Percentiles rank a stretch among this genome's conserved stretches.
Evolutionary conservation across 345 rosid species (phyloP).

Genomic region (Limnanthes douglasii): DNA sequence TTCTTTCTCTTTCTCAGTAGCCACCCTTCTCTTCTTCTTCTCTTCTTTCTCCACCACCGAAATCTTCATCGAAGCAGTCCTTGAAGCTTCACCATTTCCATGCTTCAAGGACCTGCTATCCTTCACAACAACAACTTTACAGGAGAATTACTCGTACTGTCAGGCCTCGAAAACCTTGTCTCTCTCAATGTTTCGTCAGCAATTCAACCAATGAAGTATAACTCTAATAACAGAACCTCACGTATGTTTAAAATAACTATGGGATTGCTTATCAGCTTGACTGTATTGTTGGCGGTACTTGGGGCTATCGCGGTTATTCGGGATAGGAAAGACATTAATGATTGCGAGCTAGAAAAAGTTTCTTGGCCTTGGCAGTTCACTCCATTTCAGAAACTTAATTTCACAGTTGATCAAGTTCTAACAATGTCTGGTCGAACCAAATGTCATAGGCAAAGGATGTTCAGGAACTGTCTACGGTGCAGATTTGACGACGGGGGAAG

Average conservation of each 20-base stretch:
- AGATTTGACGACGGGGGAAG: slow-evolving; percentile 43
- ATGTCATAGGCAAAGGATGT: slow-evolving; percentile 76
- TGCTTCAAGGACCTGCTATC: too few relatives aligned
- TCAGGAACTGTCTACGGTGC: slow-evolving; percentile 80
- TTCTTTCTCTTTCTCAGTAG: too few relatives aligned
- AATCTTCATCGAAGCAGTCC: too few relatives aligned
- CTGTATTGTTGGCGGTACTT: slow-evolving; percentile 27
- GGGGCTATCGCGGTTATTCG: slow-evolving; percentile 36
- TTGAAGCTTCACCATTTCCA: too few relatives aligned
- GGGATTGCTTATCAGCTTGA: slow-evolving; percentile 32
- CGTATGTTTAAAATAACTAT: slow-evolving; percentile 32
- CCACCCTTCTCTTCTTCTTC: too few relatives aligned
- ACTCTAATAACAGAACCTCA: slow-evolving; percentile 16
- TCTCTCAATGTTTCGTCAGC: slow-evolving; percentile 50
- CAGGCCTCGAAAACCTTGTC: slow-evolving; percentile 61
- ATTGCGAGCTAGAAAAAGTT: slow-evolving; percentile 35
- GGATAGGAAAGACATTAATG: slow-evolving; percentile 29
- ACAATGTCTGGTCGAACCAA: slow-evolving; percentile 55
- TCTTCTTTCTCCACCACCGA: too few relatives aligned
- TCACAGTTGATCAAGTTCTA: slow-evolving; percentile 51
- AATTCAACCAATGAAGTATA: slow-evolving; percentile 11
- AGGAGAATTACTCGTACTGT: slow-evolving; percentile 41
- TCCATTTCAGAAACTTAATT: slow-evolving; percentile 63
- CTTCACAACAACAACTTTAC: too few relatives aligned
- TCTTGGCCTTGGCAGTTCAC: slow-evolving; percentile 69